phyloP scores from a whole-genome alignment of 768 basidiomycete genomes.

The Kwoniella sp. region DNA sequence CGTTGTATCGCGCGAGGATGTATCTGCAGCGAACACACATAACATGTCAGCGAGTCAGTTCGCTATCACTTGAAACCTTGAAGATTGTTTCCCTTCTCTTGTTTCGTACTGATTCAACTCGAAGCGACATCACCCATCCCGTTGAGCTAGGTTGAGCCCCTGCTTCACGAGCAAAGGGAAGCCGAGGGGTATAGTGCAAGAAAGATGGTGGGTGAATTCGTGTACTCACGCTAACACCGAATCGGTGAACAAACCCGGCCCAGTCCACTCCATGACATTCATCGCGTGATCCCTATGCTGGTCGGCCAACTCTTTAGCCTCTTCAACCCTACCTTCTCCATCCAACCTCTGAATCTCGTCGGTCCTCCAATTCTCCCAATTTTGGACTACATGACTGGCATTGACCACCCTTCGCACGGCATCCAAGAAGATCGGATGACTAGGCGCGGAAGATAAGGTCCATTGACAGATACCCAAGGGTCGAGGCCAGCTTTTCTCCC shows the following conservation, averaged over 20 bases:
- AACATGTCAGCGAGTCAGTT: background rate
- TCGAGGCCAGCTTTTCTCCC: conserved; percentile 38
- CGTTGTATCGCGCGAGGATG: conserved; percentile 47
- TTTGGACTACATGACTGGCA: conserved; percentile 32
- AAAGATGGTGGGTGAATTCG: too few relatives aligned
- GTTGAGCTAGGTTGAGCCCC: too few relatives aligned
- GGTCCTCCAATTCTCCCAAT: conserved; percentile 30
- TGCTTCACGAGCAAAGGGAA: too few relatives aligned
- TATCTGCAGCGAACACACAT: conserved; percentile 35
- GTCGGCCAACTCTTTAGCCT: conserved; percentile 17
- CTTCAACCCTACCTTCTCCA: conserved; percentile 13
- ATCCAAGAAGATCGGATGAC: conserved; percentile 54
- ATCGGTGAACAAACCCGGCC: conserved; percentile 46
- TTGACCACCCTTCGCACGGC: conserved; percentile 46
- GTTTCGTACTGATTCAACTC: too few relatives aligned
- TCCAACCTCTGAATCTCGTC: conserved; percentile 18
- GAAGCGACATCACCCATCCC: too few relatives aligned
- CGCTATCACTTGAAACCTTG: too few relatives aligned
- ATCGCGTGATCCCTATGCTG: conserved; percentile 27
- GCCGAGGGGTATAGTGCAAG: too few relatives aligned
- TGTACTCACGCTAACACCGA: conserved; percentile 42
- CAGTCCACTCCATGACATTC: conserved; percentile 53
- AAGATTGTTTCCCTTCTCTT: too few relatives aligned
- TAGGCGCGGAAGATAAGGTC: conserved; percentile 47
- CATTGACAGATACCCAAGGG: conserved; percentile 51